phyloP scores from a whole-genome alignment of 1,284 basidiomycete genomes.

The Violaceomyces palustris region DNA sequence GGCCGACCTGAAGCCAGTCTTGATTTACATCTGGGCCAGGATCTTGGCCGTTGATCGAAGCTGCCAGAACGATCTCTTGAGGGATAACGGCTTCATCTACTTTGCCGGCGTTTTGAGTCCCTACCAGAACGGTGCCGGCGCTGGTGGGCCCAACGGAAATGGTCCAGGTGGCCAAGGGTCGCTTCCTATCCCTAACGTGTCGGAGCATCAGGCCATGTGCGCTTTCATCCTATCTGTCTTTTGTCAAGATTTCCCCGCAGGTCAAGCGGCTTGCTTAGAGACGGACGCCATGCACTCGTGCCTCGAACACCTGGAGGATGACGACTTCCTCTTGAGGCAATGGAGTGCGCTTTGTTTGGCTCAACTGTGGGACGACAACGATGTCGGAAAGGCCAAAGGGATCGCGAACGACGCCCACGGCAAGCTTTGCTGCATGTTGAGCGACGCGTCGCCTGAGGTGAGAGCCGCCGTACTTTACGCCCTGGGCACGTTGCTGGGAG shows the following conservation, averaged over 20 bases:
- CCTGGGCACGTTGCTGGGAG: slow-evolving; percentile 86
- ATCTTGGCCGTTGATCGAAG: slow-evolving; percentile 91
- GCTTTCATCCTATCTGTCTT: slow-evolving; percentile 93
- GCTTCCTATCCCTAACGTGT: slow-evolving; percentile 72
- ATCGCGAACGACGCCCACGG: slow-evolving; percentile 79
- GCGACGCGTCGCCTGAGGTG: slow-evolving; percentile 88
- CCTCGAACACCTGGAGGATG: slow-evolving; percentile 72
- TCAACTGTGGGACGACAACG: slow-evolving; percentile 89
- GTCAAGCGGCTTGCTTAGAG: slow-evolving; percentile 78
- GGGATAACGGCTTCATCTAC: slow-evolving; percentile 58
- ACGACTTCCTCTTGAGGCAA: slow-evolving; percentile 85
- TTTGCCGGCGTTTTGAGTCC: slow-evolving; percentile 48
- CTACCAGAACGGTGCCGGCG: slow-evolving; percentile 19
- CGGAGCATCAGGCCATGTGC: slow-evolving; percentile 98
- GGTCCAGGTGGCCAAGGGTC: slow-evolving; percentile 52
- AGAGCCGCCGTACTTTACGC: slow-evolving; percentile 86
- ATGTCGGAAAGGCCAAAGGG: slow-evolving; percentile 81
- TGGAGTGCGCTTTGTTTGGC: slow-evolving; percentile 92
- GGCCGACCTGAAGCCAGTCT: slow-evolving; percentile 88
- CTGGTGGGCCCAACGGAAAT: slow-evolving; percentile 12
- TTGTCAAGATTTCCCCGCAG: slow-evolving; percentile 77
- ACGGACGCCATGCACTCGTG: slow-evolving; percentile 86
- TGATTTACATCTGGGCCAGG: slow-evolving; percentile 98
- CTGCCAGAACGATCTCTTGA: slow-evolving; percentile 84
- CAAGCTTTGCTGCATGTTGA: slow-evolving; percentile 73